phyloP scores from a whole-genome alignment of 192 early-diverging fungal species.

The Borealophlyctis nickersoniae region DNA sequence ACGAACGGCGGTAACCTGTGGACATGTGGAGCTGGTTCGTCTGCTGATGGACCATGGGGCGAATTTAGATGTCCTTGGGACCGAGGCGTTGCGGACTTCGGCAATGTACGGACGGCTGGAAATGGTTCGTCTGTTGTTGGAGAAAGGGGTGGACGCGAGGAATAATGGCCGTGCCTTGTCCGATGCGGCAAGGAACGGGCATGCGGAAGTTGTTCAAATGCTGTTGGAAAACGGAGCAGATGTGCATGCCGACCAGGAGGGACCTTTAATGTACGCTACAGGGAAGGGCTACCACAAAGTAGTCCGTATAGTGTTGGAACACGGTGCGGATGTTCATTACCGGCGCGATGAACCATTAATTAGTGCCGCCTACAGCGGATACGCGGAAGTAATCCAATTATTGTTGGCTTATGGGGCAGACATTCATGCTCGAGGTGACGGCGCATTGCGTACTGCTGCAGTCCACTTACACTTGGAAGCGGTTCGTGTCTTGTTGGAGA shows the following conservation, averaged over 20 bases:
- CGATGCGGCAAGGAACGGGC: not conserved
- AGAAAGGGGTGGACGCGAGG: not conserved
- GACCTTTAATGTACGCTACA: not conserved
- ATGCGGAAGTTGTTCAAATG: not conserved
- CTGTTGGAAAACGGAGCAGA: not conserved
- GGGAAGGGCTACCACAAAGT: not conserved
- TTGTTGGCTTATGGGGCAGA: not conserved
- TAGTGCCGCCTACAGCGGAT: not conserved
- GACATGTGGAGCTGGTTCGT: not conserved
- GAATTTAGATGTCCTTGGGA: not conserved
- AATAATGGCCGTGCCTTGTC: not conserved
- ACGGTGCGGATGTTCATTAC: not conserved
- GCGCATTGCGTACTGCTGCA: not conserved
- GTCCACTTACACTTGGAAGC: not conserved
- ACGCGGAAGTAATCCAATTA: not conserved
- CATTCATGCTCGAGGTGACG: not conserved
- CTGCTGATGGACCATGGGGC: constrained; percentile 5
- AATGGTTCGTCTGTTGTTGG: not conserved
- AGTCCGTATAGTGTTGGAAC: not conserved
- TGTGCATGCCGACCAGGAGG: not conserved
- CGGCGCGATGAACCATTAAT: not conserved
- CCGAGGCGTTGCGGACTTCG: not conserved
- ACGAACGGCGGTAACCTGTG: not conserved
- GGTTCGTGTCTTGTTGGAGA: not conserved
- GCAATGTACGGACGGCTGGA: not conserved